phyloP scores from a whole-genome alignment of 1,284 basidiomycete genomes.

The Laetiporus sulphureus region DNA sequence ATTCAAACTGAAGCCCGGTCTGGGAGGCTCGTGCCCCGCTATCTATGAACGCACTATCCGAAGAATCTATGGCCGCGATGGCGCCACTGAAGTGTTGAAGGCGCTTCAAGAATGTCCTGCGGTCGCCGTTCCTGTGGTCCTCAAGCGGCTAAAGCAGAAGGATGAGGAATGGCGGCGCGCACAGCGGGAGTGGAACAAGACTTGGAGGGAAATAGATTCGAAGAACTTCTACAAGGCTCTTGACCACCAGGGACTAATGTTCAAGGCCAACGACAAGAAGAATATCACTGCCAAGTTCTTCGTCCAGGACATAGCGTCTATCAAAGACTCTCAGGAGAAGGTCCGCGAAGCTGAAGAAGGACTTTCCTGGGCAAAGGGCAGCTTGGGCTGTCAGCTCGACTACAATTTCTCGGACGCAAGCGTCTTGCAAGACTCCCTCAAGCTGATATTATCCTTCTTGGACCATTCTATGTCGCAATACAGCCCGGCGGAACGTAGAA shows the following conservation, averaged over 20 bases:
- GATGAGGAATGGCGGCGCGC: slow-evolving; percentile 97
- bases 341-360: slow-evolving; percentile 34
- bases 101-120: slow-evolving; percentile 91
- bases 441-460: slow-evolving; percentile 86
- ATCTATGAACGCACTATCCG: slow-evolving; percentile 94
- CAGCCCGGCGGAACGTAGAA: slow-evolving; percentile 71
- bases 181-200: slow-evolving; percentile 94
- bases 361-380: slow-evolving; percentile 27
- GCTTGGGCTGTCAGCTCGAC: slow-evolving; percentile 68
- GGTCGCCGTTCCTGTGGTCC: slow-evolving; percentile 89
- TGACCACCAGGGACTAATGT: slow-evolving; percentile 92
- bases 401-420: slow-evolving; percentile 75
- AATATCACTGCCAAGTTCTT: slow-evolving; percentile 87
- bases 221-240: slow-evolving; percentile 98
- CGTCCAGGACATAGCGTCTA: slow-evolving; percentile 81
- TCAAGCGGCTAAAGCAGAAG: slow-evolving; percentile 87
- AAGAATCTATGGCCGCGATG: slow-evolving; percentile 88
- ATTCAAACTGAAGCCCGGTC: slow-evolving; percentile 84
- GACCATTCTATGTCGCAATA: slow-evolving; percentile 79
- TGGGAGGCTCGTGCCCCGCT: slow-evolving; percentile 84
- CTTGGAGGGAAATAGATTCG: slow-evolving; percentile 95
- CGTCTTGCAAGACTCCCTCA: slow-evolving; percentile 84
- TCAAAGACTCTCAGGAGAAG: slow-evolving; percentile 65
- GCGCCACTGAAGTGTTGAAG: slow-evolving; percentile 80
- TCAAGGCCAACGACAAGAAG: slow-evolving; percentile 97